Conservation (phyloP, 208 protist species). For the Lotmaria passim region DNA sequence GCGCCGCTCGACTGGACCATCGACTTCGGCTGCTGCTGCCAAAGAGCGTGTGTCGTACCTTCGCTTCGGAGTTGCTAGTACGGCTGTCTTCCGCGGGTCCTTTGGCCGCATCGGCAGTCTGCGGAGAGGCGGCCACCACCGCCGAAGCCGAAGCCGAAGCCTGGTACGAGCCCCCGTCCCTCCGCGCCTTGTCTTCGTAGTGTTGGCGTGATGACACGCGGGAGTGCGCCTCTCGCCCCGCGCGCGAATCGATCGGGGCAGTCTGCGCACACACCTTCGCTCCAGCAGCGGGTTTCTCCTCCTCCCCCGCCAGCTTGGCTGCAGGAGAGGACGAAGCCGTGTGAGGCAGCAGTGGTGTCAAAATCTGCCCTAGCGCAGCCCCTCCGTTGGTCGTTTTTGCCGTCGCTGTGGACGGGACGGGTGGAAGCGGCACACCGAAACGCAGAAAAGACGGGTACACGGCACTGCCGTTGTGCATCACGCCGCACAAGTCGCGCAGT, state of each 20-base stretch:
- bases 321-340: neutral
- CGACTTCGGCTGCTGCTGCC: neutral
- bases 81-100: neutral
- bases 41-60: conserved; percentile 14
- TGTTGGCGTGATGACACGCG: neutral
- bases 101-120: neutral
- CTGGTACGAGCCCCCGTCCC: too few species aligned
- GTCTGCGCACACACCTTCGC: conserved; percentile 15
- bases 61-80: neutral
- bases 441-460: conserved; percentile 26
- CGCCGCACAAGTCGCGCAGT: conserved; percentile 11
- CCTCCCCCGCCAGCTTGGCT: too few species aligned
- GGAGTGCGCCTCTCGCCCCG: neutral
- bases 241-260: neutral
- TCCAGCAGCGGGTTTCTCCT: too few species aligned
- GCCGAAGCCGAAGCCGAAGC: too few species aligned
- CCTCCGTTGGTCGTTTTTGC: neutral
- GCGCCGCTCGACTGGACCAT: neutral
- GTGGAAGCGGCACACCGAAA: conserved; percentile 16
- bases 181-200: neutral
- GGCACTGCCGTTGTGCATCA: neutral
- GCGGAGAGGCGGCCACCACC: neutral
- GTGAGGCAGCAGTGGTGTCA: neutral
- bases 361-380: too few species aligned
- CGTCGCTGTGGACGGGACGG: neutral